Base-by-base conservation (phyloP, 176 grass and related monocot species). In the Alopecurus myosuroides region DNA sequence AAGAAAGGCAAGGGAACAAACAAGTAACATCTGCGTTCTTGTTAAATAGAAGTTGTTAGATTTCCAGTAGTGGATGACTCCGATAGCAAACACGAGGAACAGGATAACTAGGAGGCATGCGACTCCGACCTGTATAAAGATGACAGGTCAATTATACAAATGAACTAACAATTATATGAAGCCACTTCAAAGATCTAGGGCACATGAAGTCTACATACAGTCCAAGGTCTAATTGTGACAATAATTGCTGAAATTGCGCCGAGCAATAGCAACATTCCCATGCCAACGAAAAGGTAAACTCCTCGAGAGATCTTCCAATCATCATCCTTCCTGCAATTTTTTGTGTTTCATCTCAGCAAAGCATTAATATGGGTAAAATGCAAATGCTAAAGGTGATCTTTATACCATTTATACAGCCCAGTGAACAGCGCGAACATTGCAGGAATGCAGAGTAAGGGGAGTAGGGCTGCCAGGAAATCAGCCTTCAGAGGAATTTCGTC, bases 21-120 rank as follows among this genome's bases (percentile, higher is more conserved):
- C 93, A 18, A 99, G 82, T 55, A 94, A 61, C 97, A 96, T 99
- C 66, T 99, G 97, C 25, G 89, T 91, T 72, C 97, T 94, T 67
- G 97, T 99, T 89, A 99, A 89, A 90, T 94, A 99, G 89, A 99
- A 99, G 83, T 96, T 99, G 82, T 99, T 99, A 29, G 91, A 99
- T 87, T 94, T 86, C 97, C 97, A 99, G 76, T 95, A 99, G 79
- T 99, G 97, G 69, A 93, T 91, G 80, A 96, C 97, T 56, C 89
- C 91, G 62, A 99, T 94, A 87, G 92, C 91, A 91, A 99, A 94
- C 65, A 92, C 85, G 76, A 99, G 65, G 87, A 99, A 90, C 74
- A 99, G 78, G 77, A 94, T 90, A 74, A 87, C 91, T 71, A 99
- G 89, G 26, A 99, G 97, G 71, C 91, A 96, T 80, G 93, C 91